phyloP scores from a whole-genome alignment of 2,329 filamentous ascomycete species.

The Chalaropsis thielavioides region DNA sequence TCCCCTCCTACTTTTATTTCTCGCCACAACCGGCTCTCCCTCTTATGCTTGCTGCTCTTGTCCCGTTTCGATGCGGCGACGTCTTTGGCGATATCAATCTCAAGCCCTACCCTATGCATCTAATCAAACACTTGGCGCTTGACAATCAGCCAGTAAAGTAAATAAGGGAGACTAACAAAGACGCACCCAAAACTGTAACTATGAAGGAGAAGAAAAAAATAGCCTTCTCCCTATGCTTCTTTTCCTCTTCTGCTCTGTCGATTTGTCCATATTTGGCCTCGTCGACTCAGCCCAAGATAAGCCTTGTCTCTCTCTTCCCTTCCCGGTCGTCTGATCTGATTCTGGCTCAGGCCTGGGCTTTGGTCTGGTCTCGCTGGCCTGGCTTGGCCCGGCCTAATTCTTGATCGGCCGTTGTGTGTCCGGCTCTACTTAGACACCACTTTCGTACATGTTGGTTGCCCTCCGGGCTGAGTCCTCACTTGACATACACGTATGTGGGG shows the following conservation, averaged over 20 bases:
- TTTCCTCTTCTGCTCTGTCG: not conserved
- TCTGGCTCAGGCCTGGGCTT: not conserved
- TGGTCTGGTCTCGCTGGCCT: not conserved
- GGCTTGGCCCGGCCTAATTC: not conserved
- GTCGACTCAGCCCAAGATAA: not conserved
- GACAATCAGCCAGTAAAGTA: not conserved
- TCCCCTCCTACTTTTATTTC: too few species aligned
- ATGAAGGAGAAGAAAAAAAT: not conserved
- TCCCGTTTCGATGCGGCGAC: too few species aligned
- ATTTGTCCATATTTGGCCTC: not conserved
- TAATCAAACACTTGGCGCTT: not conserved
- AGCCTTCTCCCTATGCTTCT: not conserved
- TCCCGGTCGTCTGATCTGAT: not conserved
- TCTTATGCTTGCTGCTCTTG: not conserved
- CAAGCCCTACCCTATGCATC: not conserved
- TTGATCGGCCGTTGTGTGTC: not conserved
- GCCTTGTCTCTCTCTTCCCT: not conserved
- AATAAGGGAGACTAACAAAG: not conserved
- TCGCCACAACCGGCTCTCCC: not conserved
- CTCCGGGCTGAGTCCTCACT: too few species aligned
- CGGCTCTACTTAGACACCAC: not conserved
- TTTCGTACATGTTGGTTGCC: not conserved
- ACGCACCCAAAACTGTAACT: not conserved
- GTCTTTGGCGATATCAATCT: not conserved
- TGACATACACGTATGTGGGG: too few species aligned